These are phyloP conservation scores for Friedmanniomyces simplex DNA, from an alignment of 495 filamentous ascomycete species.

Conservation along the genomic window DNA sequence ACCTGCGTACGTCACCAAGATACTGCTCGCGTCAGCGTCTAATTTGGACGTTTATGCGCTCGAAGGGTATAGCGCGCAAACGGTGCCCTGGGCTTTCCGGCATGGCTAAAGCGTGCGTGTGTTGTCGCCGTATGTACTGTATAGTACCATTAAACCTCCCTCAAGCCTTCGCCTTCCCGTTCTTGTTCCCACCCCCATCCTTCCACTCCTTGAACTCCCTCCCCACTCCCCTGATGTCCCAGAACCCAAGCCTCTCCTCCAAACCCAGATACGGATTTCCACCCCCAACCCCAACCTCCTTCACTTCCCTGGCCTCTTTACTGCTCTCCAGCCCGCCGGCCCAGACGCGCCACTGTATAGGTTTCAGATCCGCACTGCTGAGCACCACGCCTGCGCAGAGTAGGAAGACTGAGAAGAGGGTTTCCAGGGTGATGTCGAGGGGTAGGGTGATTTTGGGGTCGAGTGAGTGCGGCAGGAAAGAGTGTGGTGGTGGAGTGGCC, in stretches of 20 bases:
- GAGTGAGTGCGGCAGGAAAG: conserved; percentile 13
- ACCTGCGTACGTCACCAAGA: background rate
- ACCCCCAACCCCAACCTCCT: conserved; percentile 21
- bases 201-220: conserved; percentile 36
- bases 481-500: conserved; percentile 1
- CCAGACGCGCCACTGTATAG: conserved; percentile 35
- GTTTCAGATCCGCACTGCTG: conserved; percentile 27
- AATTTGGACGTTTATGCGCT: no score
- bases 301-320: conserved; percentile 17
- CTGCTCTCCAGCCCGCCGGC: conserved; percentile 30
- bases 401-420: conserved; percentile 32
- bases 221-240: conserved; percentile 35
- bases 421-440: conserved; percentile 35
- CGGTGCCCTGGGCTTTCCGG: background rate
- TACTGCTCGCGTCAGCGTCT: background rate
- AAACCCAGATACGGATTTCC: conserved; percentile 32
- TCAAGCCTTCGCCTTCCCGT: background rate
- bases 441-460: conserved; percentile 25
- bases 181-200: conserved; percentile 14
- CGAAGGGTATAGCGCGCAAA: no score
- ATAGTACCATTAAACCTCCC: background rate
- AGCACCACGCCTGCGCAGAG: conserved; percentile 33
- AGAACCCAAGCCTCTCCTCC: conserved; percentile 34
- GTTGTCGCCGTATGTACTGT: background rate
- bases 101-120: no score